Base-by-base conservation (phyloP, 176 grass and related monocot species). In the Oryza rufipogon region DNA sequence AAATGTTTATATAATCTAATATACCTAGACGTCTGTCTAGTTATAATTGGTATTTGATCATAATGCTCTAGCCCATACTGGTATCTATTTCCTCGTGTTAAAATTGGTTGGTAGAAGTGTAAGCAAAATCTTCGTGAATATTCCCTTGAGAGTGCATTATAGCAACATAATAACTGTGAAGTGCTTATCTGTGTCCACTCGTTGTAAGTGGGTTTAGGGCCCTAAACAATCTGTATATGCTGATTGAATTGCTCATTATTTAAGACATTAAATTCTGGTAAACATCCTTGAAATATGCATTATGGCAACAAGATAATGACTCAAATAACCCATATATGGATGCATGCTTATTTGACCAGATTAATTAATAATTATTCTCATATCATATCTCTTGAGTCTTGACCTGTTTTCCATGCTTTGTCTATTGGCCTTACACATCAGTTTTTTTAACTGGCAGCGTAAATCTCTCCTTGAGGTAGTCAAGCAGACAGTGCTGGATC, bases 401-500 rank as follows among this genome's bases (percentile, higher is more conserved):
- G 28, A 9, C 23, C 73, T 64, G 47, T 67, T 39, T n/a, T 52
- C 64, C 66, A 17, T 66, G 68, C 28, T 70, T 83, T 51, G 14
- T 84, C 11, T 80, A 73, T 22, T 70, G 65, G 28, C 13, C 13
- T 85, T 84, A 72, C 19, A 64, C 48, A 45, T 32, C 66, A 71
- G 7, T 85, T 80, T 63, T 23, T 19, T 88, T 10, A 52, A 22
- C 73, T 85, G 67, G 22, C 91, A 97, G 96, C 91, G 96, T 58
- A 93, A 93, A 74, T 87, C 91, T 71, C 75, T 98, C 68, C 91
- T 98, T 49, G 91, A 95, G 86, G 87, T 98, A 65, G 89, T 98
- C 65, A 98, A 93, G 78, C 92, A 98, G 83, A 98, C 93, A 16
- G 91, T 98, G 42, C 68, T 98, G 76, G 91, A 91, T 44, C 93